phyloP scores from a whole-genome alignment of 1,284 basidiomycete species.

The Phlebopus sp. region DNA sequence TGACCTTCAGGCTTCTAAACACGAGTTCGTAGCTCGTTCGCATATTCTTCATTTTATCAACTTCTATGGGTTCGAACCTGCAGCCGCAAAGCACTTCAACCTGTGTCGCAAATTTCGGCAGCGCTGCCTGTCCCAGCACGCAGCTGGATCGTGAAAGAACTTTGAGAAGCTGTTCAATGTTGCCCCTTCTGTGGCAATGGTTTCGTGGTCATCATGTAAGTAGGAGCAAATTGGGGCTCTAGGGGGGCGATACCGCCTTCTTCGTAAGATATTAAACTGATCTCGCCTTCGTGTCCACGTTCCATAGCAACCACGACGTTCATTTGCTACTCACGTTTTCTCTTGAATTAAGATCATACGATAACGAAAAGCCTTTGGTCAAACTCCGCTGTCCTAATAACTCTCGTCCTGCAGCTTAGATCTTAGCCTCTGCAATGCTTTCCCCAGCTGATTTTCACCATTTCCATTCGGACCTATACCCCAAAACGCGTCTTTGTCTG shows the following conservation, averaged over 20 bases:
- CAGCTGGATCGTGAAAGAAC: constrained; percentile 62
- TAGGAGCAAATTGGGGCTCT: constrained; percentile 14
- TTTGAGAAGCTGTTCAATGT: constrained; percentile 59
- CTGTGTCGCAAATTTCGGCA: constrained; percentile 36
- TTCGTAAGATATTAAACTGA: constrained; percentile 29
- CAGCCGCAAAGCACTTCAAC: constrained; percentile 64
- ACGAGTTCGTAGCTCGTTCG: constrained; percentile 48
- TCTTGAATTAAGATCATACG: constrained; percentile 33
- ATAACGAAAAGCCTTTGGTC: constrained; percentile 15
- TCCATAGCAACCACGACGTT: constrained; percentile 25
- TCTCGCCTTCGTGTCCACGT: constrained; percentile 24
- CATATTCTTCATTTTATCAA: constrained; percentile 72
- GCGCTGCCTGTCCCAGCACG: constrained; percentile 44
- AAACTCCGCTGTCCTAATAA: background rate
- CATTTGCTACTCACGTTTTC: constrained; percentile 18
- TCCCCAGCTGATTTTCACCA: constrained; percentile 37
- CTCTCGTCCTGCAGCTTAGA: constrained; percentile 26
- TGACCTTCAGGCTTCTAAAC: constrained; percentile 19
- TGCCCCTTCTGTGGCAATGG: constrained; percentile 67
- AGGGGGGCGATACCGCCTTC: constrained; percentile 28
- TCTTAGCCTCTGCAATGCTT: constrained; percentile 36
- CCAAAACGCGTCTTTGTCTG: constrained; percentile 39
- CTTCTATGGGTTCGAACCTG: constrained; percentile 67
- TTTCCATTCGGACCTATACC: constrained; percentile 35
- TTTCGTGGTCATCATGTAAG: constrained; percentile 55